These are phyloP conservation scores for Zymoseptoria tritici DNA, from an alignment of 2,329 filamentous ascomycete genomes.

Conservation along the genomic window DNA sequence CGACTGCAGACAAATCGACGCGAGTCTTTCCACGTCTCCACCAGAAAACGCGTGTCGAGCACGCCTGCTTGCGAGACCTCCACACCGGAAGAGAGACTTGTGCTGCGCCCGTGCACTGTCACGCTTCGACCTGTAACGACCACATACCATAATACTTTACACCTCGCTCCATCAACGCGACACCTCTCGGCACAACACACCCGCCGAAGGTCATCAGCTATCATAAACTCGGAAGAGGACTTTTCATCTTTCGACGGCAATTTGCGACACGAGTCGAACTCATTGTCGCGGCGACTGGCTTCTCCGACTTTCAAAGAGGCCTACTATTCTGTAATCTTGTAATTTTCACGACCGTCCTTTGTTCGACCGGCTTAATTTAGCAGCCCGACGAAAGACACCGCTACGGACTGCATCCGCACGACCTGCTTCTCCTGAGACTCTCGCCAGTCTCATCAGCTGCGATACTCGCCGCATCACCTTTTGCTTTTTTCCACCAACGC, in stretches of 20 bases:
- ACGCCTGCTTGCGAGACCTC: not conserved
- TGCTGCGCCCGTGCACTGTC: not conserved
- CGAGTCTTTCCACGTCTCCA: not conserved
- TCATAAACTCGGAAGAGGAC: not conserved
- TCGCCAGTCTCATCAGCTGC: conserved; percentile 7
- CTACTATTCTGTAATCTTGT: conserved; percentile 28
- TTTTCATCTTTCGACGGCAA: conserved; percentile 13
- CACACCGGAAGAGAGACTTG: not conserved
- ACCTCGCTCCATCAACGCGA: not conserved
- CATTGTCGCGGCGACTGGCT: conserved; percentile 19
- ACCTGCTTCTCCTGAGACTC: conserved; percentile 17
- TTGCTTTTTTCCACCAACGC: conserved; percentile 9
- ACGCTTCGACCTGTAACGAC: not conserved
- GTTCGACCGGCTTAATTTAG: conserved; percentile 26
- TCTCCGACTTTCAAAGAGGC: conserved; percentile 13
- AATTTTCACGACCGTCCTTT: conserved; percentile 25
- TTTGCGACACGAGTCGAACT: conserved; percentile 12
- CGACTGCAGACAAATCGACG: not conserved
- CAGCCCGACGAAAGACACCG: conserved; percentile 12
- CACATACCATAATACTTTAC: not conserved
- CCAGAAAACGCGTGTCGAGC: not conserved
- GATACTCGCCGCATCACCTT: conserved; percentile 5
- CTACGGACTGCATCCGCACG: conserved; percentile 12
- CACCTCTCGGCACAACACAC: not conserved
- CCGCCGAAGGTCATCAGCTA: not conserved